A percentile compares a stretch with the other conserved stretches of the same genome.
Conservation (phyloP, 2,329 filamentous ascomycete genomes). For the Penicillium digitatum region DNA sequence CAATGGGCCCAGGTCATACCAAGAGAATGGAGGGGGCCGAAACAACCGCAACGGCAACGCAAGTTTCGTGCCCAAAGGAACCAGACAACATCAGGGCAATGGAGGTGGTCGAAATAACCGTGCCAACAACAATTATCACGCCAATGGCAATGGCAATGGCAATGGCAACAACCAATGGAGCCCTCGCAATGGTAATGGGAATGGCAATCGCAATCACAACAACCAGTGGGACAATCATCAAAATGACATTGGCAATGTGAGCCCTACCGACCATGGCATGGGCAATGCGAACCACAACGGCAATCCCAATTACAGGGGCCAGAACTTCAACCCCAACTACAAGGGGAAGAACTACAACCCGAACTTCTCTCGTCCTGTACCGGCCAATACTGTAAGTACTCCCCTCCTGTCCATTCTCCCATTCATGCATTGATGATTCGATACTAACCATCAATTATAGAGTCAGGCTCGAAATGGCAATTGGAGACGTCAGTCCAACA, state of each 20-base stretch:
- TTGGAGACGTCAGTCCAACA: neutral
- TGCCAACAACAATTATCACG: no score
- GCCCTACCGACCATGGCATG: neutral
- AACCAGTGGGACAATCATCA: neutral
- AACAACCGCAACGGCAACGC: no score
- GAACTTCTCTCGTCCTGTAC: neutral
- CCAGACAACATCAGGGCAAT: neutral
- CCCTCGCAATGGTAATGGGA: neutral
- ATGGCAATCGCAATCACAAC: neutral
- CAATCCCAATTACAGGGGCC: neutral
- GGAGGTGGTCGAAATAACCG: no score
- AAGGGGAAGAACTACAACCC: neutral
- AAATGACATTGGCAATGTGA: neutral
- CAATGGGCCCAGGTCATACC: neutral
- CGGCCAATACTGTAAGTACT: neutral
- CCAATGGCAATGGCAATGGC: neutral
- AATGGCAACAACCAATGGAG: neutral
- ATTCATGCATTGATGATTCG: neutral
- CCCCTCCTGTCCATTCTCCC: neutral
- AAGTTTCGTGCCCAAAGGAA: neutral
- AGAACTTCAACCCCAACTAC: conserved; percentile 1
- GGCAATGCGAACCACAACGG: neutral
- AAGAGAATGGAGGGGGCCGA: conserved; percentile 1
- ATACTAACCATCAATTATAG: neutral
- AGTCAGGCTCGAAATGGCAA: neutral